Percentiles rank a stretch among this genome's conserved stretches.
These are phyloP conservation scores for Irpex sp. DNA, from an alignment of 1,284 basidiomycete genomes.

Conservation along the genomic window DNA sequence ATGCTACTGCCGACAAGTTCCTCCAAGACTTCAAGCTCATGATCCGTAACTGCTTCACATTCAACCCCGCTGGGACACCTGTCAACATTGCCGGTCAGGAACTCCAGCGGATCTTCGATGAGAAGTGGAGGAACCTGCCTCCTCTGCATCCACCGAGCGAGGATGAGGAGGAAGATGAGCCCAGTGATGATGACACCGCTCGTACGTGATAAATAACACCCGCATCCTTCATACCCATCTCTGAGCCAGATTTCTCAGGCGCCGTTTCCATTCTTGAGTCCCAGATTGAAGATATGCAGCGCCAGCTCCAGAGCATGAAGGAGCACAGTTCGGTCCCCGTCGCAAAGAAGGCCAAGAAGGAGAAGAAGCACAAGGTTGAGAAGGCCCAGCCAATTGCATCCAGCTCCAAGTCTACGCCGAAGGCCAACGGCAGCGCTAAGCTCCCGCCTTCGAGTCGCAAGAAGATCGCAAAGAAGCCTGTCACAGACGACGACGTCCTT, in stretches of 20 bases:
- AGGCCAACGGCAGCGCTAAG: constrained; percentile 40
- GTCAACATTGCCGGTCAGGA: constrained; percentile 84
- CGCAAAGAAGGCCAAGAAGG: constrained; percentile 29
- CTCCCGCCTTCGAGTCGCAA: constrained; percentile 22
- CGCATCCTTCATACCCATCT: background rate
- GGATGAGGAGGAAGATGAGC: constrained; percentile 48
- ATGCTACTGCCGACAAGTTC: constrained; percentile 76
- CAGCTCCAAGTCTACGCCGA: constrained; percentile 51
- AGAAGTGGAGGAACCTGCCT: constrained; percentile 85
- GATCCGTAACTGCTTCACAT: constrained; percentile 90
- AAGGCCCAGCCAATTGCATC: constrained; percentile 62
- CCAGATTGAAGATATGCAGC: constrained; percentile 70
- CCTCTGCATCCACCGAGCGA: constrained; percentile 46
- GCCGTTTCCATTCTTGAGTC: constrained; percentile 69
- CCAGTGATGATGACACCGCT: constrained; percentile 37
- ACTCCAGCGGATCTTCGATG: constrained; percentile 83
- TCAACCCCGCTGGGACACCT: constrained; percentile 87
- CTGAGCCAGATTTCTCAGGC: constrained; percentile 35
- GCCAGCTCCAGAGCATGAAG: constrained; percentile 60
- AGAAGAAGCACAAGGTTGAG: constrained; percentile 56
- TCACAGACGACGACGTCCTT: constrained; percentile 64
- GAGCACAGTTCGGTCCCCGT: constrained; percentile 10
- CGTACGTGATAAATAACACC: constrained; percentile 39
- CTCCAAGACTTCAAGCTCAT: constrained; percentile 91
- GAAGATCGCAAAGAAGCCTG: constrained; percentile 39